phyloP scores from a whole-genome alignment of 768 basidiomycete genomes.

The Pleurotus salmoneostramineus region DNA sequence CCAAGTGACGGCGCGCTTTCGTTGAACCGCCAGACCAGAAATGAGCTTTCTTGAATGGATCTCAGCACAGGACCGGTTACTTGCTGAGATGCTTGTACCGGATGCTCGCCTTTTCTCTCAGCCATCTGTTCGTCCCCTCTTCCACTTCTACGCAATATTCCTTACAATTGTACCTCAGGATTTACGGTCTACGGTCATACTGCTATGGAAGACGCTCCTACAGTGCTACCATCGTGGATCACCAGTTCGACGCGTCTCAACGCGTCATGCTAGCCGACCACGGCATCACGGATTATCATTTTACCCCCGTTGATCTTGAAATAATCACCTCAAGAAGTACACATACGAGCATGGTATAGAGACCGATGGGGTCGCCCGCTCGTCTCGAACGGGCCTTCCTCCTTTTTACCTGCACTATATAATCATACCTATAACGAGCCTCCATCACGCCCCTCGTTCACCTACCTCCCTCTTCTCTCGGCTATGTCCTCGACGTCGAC shows the following conservation, averaged over 20 bases:
- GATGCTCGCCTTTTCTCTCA: neutral
- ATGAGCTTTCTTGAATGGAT: neutral
- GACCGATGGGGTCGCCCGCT: slow-evolving; percentile 5
- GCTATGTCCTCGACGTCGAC: slow-evolving; percentile 1
- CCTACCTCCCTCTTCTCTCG: neutral
- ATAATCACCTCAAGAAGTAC: neutral
- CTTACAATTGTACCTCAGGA: too few species aligned
- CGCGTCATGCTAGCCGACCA: neutral
- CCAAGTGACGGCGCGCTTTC: neutral
- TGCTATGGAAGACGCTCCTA: too few species aligned
- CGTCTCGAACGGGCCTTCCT: neutral
- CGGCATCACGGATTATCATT: neutral
- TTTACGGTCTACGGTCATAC: too few species aligned
- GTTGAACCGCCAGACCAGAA: neutral
- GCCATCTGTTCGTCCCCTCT: neutral
- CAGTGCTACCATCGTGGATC: too few species aligned
- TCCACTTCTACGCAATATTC: neutral
- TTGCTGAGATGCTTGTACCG: neutral
- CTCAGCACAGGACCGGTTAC: neutral
- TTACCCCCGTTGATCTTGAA: neutral
- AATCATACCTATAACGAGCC: neutral
- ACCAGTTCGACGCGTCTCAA: neutral
- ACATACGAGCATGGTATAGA: neutral
- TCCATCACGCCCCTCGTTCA: neutral
- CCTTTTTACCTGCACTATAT: neutral